Evolutionary conservation across 768 basidiomycete species (phyloP), one percentile per base, ranked within the genome.

Genomic region (Mycena belliarum): DNA sequence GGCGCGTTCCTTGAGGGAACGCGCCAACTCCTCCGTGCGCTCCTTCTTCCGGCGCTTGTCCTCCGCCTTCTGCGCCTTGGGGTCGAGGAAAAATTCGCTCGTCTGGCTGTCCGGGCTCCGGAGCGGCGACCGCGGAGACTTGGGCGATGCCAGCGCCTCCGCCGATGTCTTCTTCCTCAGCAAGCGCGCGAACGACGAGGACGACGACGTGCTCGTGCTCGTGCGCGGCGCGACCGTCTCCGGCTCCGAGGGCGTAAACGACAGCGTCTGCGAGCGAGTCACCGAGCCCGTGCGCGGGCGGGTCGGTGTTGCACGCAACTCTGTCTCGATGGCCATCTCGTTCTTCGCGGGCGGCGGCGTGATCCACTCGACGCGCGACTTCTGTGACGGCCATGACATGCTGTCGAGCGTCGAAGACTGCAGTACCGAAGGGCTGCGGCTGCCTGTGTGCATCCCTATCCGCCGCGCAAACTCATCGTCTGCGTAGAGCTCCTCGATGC

Each of bases 51-150:
- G 68, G 60, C 54, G 65, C 67, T 79, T 77, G 44, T 76, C 75
- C 53, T 79, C 75, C 23, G 73, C 75, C 68, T 75, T 82, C 52
- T 70, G 70, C 60, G 63, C 67, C 68, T 78, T 82, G 62, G 73
- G 69, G 55, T 81, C 82, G 41, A 68, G 66, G 55, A 61, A 65
- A n/a, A 70, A 63, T 49, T 51, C 62, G 48, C 56, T 63, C 48
- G n/a, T 64, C 66, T n/a, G 18, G 25, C 40, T 37, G n/a, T n/a
- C n/a, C n/a, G n/a, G n/a, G n/a, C n/a, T n/a, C n/a, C n/a, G n/a
- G 33, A 52, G 55, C 32, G 28, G 51, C 37, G 52, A 60, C 52
- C 24, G 49, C 18, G 37, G 46, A 40, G 54, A 51, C 47, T 38
- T 51, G 32, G 48, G 55, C 23, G 54, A 55, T 37, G 33, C 40